Conservation (phyloP, 768 basidiomycete species). For the Termitomyces sp. region DNA sequence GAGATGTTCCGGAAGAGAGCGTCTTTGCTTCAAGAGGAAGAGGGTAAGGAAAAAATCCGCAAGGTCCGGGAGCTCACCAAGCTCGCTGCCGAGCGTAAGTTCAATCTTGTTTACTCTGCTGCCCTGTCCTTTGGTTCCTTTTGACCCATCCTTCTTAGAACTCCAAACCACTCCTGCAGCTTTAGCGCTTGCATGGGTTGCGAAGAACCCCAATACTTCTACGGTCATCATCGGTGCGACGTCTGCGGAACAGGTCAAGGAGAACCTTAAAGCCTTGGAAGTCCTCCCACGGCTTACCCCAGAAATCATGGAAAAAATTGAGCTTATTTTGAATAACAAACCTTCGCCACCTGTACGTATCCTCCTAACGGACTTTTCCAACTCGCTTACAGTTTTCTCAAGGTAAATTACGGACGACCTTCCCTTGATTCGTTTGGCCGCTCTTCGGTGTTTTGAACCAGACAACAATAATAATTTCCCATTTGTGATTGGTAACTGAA, state of each 20-base stretch:
- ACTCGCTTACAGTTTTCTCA: background rate
- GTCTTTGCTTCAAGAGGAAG: slow-evolving; percentile 44
- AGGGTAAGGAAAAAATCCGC: slow-evolving; percentile 62
- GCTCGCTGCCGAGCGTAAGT: slow-evolving; percentile 48
- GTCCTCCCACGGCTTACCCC: slow-evolving; percentile 61
- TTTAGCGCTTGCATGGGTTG: slow-evolving; percentile 78
- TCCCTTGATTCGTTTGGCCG: slow-evolving; percentile 2
- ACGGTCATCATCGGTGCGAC: slow-evolving; percentile 68
- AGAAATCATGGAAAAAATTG: slow-evolving; percentile 54
- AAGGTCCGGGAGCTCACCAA: slow-evolving; percentile 66
- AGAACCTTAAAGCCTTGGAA: slow-evolving; percentile 31
- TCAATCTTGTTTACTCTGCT: background rate
- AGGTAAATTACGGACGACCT: slow-evolving; percentile 3
- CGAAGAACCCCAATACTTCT: slow-evolving; percentile 62
- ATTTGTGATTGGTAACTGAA: background rate
- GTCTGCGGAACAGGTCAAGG: slow-evolving; percentile 49
- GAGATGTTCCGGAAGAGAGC: slow-evolving; percentile 41
- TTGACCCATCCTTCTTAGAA: slow-evolving; percentile 15
- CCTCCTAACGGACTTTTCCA: background rate
- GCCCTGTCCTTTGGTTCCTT: background rate
- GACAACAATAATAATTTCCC: background rate
- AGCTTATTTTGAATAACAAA: slow-evolving; percentile 49
- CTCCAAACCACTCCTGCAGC: slow-evolving; percentile 44
- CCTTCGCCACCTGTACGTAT: slow-evolving; percentile 26
- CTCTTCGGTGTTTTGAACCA: background rate